Evolutionary conservation across 176 grass and related monocot genomes (phyloP).

Genomic region (Poa pratensis): DNA sequence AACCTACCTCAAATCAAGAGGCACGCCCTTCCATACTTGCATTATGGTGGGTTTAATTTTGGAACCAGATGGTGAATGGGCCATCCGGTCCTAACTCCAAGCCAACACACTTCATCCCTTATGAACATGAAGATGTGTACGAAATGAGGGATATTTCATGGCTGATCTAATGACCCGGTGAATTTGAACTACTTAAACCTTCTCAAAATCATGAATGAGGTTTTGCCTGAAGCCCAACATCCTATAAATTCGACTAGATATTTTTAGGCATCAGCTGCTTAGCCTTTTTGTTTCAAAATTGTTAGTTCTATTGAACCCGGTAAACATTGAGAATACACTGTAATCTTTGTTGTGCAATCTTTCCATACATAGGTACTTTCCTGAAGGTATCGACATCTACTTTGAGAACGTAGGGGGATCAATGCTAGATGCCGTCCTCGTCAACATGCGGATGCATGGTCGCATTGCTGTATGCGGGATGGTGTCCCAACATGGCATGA

Average conservation of each 20-base stretch:
- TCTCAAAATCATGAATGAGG: no score
- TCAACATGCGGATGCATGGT: constrained; percentile 64
- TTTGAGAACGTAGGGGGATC: constrained; percentile 69
- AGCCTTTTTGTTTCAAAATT: neutral
- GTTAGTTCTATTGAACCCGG: no score
- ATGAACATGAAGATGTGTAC: neutral
- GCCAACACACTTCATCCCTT: neutral
- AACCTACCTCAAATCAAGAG: neutral
- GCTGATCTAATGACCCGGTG: neutral
- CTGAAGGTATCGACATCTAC: constrained; percentile 75
- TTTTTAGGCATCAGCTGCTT: neutral
- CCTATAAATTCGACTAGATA: neutral
- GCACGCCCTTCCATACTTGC: neutral
- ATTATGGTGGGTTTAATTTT: neutral
- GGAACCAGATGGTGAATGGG: neutral
- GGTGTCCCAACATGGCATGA: constrained; percentile 59
- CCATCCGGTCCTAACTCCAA: neutral
- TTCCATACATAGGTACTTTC: constrained; percentile 53
- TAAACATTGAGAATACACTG: neutral
- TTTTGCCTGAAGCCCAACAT: neutral
- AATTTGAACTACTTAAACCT: no score
- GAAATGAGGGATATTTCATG: neutral
- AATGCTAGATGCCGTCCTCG: constrained; percentile 67
- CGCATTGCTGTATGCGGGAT: constrained; percentile 68
- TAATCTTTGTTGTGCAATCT: neutral